Evolutionary conservation across 2,329 filamentous ascomycete species (phyloP), one percentile per base, ranked within the genome.

Genomic region (Xylaria sp.): DNA sequence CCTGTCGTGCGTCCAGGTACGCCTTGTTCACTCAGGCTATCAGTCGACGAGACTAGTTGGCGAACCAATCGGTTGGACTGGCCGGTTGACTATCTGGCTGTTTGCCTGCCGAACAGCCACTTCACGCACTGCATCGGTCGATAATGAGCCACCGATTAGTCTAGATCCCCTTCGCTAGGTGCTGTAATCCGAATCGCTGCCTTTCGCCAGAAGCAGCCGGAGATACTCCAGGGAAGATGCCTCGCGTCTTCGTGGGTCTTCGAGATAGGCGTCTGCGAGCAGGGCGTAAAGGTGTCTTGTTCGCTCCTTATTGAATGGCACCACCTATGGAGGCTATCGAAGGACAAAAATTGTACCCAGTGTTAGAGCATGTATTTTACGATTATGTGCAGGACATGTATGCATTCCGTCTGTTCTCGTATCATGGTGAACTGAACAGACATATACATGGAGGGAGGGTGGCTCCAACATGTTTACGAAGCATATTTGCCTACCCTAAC

Each of bases 121-220:
- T 13, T n/a, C 11, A 27, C 17, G 5, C 36, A 42, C 17, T 33
- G 17, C 36, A 55, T 63, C 25, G 42, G 45, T 53, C 25, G 25
- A 36, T 42, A 25, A 39, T 38, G 39, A 4, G 36, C 29, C 29
- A 27, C 36, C 7, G 22, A 38, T n/a, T 13, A 45, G 38, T 47
- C 38, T n/a, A 39, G 53, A 47, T 47, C 36, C 29, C 27, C 17
- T 29, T 51, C 45, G 22, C 45, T 22, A 22, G 45, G 27, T 54
- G 31, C 33, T 38, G 22, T 51, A 25, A 47, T 39, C 27, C 33
- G 36, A 51, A 55, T 42, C 25, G 22, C 22, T 33, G 53, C 57
- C 15, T 31, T 44, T 56, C 20, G 47, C 27, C 10, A 9, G 20
- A 42, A 33, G 39, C 29, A 33, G 42, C 33, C 33, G 31, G 33